Percentiles rank a stretch among this genome's conserved stretches.
These are phyloP conservation scores for Rhizopogon vesiculosus DNA, from an alignment of 768 basidiomycete species.

Conservation along the genomic window DNA sequence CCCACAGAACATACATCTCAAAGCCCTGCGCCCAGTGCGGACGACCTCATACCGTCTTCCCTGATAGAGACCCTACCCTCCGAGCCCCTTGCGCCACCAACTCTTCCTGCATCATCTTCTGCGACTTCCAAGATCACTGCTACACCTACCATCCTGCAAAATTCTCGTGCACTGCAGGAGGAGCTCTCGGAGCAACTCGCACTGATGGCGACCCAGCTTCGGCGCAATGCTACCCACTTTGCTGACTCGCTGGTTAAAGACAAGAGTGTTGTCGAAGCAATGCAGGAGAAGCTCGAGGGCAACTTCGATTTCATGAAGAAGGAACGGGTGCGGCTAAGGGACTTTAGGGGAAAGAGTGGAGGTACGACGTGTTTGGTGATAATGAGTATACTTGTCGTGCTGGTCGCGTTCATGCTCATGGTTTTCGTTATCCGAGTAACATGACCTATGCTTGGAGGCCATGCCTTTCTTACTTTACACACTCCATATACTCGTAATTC, in stretches of 20 bases:
- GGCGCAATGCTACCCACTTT: slow-evolving; percentile 79
- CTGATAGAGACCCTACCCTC: slow-evolving; percentile 12
- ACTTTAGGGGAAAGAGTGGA: slow-evolving; percentile 58
- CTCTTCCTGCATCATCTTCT: slow-evolving; percentile 18
- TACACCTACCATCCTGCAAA: slow-evolving; percentile 40
- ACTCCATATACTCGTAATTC: not conserved
- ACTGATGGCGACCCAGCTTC: slow-evolving; percentile 85
- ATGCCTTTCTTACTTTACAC: slow-evolving; percentile 4
- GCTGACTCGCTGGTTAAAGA: slow-evolving; percentile 69
- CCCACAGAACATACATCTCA: slow-evolving; percentile 18
- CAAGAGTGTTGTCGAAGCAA: slow-evolving; percentile 59
- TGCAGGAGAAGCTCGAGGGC: slow-evolving; percentile 68
- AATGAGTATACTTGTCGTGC: slow-evolving; percentile 58
- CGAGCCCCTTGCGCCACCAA: slow-evolving; percentile 10
- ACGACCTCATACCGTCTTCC: slow-evolving; percentile 37
- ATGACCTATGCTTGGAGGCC: slow-evolving; percentile 12
- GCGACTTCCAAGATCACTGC: slow-evolving; percentile 31
- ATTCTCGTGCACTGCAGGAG: slow-evolving; percentile 64
- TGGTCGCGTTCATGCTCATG: slow-evolving; percentile 66
- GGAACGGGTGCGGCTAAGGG: slow-evolving; percentile 56
- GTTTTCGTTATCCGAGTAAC: slow-evolving; percentile 69
- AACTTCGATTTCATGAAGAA: slow-evolving; percentile 67
- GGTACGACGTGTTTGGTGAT: slow-evolving; percentile 72
- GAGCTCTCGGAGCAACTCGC: slow-evolving; percentile 72
- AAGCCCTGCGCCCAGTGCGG: slow-evolving; percentile 4